These are phyloP conservation scores for Kodamaea fukazawae DNA, from an alignment of 805 yeast genomes.

Conservation along the genomic window DNA sequence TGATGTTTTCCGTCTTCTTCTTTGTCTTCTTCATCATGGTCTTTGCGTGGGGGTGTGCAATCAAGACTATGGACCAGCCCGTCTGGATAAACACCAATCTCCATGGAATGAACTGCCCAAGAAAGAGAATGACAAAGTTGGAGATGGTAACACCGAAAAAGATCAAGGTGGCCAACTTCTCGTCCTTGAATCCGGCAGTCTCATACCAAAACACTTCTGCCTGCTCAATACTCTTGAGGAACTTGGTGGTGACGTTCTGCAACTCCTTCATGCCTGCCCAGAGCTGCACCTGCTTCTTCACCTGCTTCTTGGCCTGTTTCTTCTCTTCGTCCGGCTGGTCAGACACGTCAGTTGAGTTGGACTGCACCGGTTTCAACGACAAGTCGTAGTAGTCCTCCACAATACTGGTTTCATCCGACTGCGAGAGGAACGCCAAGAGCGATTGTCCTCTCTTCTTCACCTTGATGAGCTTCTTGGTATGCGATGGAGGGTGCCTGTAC, in stretches of 20 bases:
- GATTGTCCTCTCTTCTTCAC: conserved; percentile 54
- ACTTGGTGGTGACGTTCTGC: conserved; percentile 59
- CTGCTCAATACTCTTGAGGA: conserved; percentile 48
- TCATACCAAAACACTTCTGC: conserved; percentile 57
- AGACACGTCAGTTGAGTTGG: conserved; percentile 10
- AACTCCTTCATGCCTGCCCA: conserved; percentile 68
- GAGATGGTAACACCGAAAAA: conserved; percentile 35
- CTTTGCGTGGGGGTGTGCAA: conserved; percentile 59
- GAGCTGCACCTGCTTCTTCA: conserved; percentile 40
- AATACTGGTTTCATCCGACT: conserved; percentile 30
- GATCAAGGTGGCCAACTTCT: conserved; percentile 60
- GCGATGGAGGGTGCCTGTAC: conserved; percentile 58
- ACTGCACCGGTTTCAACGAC: conserved; percentile 9
- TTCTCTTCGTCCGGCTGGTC: conserved; percentile 3
- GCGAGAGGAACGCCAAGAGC: conserved; percentile 40
- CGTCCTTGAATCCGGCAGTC: conserved; percentile 70
- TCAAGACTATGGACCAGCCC: conserved; percentile 55
- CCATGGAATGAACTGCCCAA: conserved; percentile 63
- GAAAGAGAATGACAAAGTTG: conserved; percentile 40
- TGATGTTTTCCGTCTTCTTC: conserved; percentile 2
- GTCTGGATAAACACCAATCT: conserved; percentile 49
- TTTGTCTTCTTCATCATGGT: conserved; percentile 19
- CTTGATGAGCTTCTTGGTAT: conserved; percentile 42
- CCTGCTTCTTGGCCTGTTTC: conserved; percentile 16
- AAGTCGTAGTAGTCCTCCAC: conserved; percentile 27